Base-by-base conservation (phyloP, 371 early-diverging fungal species). In the Phascolomyces articulosus region DNA sequence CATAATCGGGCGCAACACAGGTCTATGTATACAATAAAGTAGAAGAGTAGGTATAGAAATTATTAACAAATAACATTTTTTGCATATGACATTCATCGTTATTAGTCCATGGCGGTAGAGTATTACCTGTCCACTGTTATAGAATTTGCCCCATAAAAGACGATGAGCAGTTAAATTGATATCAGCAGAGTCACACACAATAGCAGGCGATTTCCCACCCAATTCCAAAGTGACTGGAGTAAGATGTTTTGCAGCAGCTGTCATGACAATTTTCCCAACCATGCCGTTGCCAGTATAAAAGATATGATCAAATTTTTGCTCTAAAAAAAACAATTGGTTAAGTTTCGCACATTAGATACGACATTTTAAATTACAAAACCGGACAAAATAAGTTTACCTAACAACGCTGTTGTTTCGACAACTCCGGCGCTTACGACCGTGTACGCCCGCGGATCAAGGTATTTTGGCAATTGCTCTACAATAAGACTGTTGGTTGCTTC, bases 231-330 rank as follows among this genome's bases (percentile, higher is more conserved):
- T 89, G 21, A 92, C 88, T 20, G 91, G 89, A 1, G 93, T 88
- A 53, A 94, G 80, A 29, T 90, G 81, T 68, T 92, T 87, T 21
- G 91, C 90, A 16, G 95, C 96, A 15, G 93, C 94, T 9, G 65
- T 64, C 84, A 90, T 90, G 29, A 95, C 85, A 44, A 95, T 83
- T 62, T 77, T 87, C 26, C 93, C 98, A 40, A 97, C 93, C 10
- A 66, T 51, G 15, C 91, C 88, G 69, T 86, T 90, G 59, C 98
- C 98, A 7, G 98, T 98, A 76, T 92, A 98, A 62, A 95, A 94
- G 64, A 95, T 95, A 71, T 93, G 92, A 74, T 96, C 96, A 59
- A 90, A 94, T 63, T 76, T 80, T 57, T 89, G 75, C 61, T 84
- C 82, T 78, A 44, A n/a, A n/a, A n/a, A n/a, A n/a, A n/a, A n/a